Evolutionary conservation across 495 filamentous ascomycete genomes (phyloP), one percentile per base, ranked within the genome.

Genomic region (Beverwykella pulmonaria): DNA sequence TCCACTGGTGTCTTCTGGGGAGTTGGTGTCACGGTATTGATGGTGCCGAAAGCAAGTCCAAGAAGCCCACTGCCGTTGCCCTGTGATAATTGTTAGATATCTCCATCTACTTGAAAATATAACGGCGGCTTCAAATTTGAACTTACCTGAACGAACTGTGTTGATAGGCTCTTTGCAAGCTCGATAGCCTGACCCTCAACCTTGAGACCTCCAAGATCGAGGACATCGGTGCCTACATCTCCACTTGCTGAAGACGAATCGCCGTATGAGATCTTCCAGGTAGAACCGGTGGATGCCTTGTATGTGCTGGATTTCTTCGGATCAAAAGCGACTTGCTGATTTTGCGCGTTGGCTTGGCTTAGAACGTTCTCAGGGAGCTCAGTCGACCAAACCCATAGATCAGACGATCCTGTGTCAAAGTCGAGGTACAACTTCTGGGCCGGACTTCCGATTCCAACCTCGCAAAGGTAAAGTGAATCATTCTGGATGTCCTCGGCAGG

Each of bases 341-440:
- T 77, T 6, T 63, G 48, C 27, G 73, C 41, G 53, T 44, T 66
- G 56, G 76, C 58, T 50, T 61, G 60, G 20, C 71, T 73, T 44
- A 76, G 55, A 23, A 75, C 79, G 27, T 68, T 69, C 23, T 75
- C 71, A 8, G 81, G 77, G 23, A 89, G 75, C 29, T 83, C 78
- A 14, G 79, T 86, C 34, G 87, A 90, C 79, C 86, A 88, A 20
- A 66, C 88, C 90, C 90, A 93, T 44, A 91, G 81, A 81, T 92
- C 90, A 6, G 88, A 81, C 44, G 88, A 90, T 8, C 88, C 90
- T 27, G 90, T 91, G 74, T 93, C 90, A 69, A 92, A 90, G 73
- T 91, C 88, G 49, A 92, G 73, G 50, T 78, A 82, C 57, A 91
- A 56, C 39, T 76, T 87, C 80, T 92, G 89, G 1, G 78, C 77